These are phyloP conservation scores for Podila horticola DNA, from an alignment of 192 early-diverging fungal species.

Conservation along the genomic window DNA sequence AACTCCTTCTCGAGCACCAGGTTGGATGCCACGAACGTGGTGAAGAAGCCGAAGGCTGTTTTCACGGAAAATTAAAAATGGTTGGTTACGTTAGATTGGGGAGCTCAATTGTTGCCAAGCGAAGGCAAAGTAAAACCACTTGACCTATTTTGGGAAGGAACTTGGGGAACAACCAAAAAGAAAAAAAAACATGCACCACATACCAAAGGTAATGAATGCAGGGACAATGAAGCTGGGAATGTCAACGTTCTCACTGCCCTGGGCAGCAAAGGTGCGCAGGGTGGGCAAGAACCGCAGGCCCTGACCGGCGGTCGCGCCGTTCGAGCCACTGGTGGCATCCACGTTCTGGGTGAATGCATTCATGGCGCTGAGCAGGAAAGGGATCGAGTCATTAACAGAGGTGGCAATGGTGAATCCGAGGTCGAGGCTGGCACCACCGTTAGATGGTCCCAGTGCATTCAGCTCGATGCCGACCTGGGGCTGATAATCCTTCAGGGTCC, in stretches of 20 bases:
- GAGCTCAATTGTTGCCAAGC: neutral
- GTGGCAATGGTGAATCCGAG: slow-evolving; percentile 36
- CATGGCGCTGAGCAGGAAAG: slow-evolving; percentile 31
- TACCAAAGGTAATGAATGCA: slow-evolving; percentile 51
- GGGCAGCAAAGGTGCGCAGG: slow-evolving; percentile 37
- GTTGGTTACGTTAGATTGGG: neutral
- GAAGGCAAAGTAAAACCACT: too few species aligned
- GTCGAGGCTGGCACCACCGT: slow-evolving; percentile 25
- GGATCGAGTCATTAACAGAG: slow-evolving; percentile 28
- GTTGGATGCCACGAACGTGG: slow-evolving; percentile 31
- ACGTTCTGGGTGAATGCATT: slow-evolving; percentile 36
- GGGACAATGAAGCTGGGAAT: slow-evolving; percentile 46
- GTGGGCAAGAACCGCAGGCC: slow-evolving; percentile 27
- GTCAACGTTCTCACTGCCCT: slow-evolving; percentile 46
- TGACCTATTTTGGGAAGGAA: too few species aligned
- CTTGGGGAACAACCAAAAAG: neutral
- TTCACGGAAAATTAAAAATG: neutral
- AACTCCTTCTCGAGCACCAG: slow-evolving; percentile 46
- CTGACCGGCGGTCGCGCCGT: slow-evolving; percentile 10
- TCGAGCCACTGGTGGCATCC: slow-evolving; percentile 24
- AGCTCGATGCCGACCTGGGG: slow-evolving; percentile 46
- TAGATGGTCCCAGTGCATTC: slow-evolving; percentile 24
- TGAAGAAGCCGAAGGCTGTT: slow-evolving; percentile 45
- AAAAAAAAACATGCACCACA: neutral
- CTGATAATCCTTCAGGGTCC: slow-evolving; percentile 19